Base-by-base conservation (phyloP, 2,329 filamentous ascomycete genomes). In the Bipolaris victoriae region DNA sequence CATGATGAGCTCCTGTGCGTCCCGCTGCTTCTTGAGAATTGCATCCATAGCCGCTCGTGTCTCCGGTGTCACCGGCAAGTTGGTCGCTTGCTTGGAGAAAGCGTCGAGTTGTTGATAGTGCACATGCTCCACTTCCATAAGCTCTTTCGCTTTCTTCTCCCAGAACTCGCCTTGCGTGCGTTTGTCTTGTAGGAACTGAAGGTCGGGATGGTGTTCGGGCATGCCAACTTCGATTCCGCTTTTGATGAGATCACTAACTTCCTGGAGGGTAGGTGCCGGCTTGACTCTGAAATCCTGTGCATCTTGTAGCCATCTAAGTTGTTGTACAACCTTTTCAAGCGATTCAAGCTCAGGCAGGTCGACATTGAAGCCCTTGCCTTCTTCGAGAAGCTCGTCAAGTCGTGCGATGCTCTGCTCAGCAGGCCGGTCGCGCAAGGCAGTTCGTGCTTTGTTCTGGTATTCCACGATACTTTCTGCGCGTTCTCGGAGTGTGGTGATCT, bases 101-200 rank as follows among this genome's bases (percentile, higher is more conserved):
- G 94, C 92, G 75, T 98, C 95, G 0, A 99, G 85, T 73, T 99
- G 95, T 51, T 93, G 91, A 70, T 96, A 98, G 77, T 98, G 92
- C 10, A 98, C 89, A 40, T 89, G 84, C 70, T 98, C 94, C 7
- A 92, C 92, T n/a, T 88, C 85, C 78, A 98, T 96, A 51, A 99
- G 82, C 74, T 99, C 94, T 68, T 90, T 90, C 2, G 92, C 94
- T 76, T 97, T 98, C 46, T 86, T 83, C 79, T 98, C 95, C 95
- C 95, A 99, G 44, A 90, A 83, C 70, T 92, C 86, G 37, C 94
- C 95, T 24, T 89, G 86, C 6, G 84, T 82, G 64, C 89, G 85
- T 74, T 96, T 89, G 26, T 94, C 90, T 58, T 87, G 86, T 70
- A 92, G 91, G 75, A 87, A 88, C 11, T 84, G 80, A 53, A 97